These are phyloP conservation scores for Sugiyamaella floridensis DNA, from an alignment of 805 yeast species.

Conservation along the genomic window DNA sequence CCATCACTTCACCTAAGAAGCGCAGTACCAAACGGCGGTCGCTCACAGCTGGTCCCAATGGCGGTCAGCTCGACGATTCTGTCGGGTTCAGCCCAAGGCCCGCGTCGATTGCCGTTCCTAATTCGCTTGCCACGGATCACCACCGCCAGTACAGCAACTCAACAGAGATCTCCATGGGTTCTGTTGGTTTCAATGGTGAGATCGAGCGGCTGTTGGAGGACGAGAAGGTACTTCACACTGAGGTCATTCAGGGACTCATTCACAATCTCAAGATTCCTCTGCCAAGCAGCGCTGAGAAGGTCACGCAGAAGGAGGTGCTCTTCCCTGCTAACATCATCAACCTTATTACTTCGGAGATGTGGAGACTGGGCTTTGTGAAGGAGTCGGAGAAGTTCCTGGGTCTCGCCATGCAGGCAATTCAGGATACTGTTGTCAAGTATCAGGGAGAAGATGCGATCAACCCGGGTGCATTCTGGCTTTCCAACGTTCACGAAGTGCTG, in stretches of 20 bases:
- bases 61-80: constrained; percentile 14
- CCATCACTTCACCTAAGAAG: constrained; percentile 25
- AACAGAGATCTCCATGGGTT: constrained; percentile 41
- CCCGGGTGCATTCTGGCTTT: constrained; percentile 95
- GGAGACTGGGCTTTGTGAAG: constrained; percentile 90
- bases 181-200: constrained; percentile 34
- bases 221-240: constrained; percentile 51
- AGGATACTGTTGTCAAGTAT: constrained; percentile 68
- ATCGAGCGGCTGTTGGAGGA: constrained; percentile 30
- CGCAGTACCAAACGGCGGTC: constrained; percentile 25
- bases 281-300: constrained; percentile 74
- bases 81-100: constrained; percentile 27
- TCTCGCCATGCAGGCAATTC: constrained; percentile 79
- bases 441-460: constrained; percentile 82
- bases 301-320: constrained; percentile 81
- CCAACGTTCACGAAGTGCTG: constrained; percentile 90
- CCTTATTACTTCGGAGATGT: constrained; percentile 90
- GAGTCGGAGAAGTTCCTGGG: constrained; percentile 90
- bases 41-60: constrained; percentile 20
- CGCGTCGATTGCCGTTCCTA: constrained; percentile 24
- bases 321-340: constrained; percentile 95
- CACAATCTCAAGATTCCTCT: constrained; percentile 81
- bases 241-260: constrained; percentile 78
- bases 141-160: constrained; percentile 41
- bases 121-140: constrained; percentile 11